Base-by-base conservation (phyloP, 257 asterid genomes). In the Plectranthus barbatus region DNA sequence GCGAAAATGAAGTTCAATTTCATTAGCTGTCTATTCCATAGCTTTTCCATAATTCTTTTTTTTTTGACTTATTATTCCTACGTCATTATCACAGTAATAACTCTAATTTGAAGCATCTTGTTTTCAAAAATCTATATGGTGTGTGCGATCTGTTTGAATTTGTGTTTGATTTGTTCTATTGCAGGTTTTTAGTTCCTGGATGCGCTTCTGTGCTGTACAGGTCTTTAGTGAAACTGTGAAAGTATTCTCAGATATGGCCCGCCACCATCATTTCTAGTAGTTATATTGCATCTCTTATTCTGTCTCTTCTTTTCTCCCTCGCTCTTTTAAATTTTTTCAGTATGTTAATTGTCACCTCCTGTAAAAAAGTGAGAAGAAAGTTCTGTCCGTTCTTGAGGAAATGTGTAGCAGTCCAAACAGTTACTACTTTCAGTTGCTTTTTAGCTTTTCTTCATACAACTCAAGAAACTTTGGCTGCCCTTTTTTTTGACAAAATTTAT, bases 181-280 rank as follows among this genome's bases (percentile, higher is more conserved):
- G 39, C 90, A 91, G 98, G 98, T 86, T 70, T 90, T 90, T 69
- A 75, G 82, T 86, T 90, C 97, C 71, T 90, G 97, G 96, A 90
- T 87, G 97, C 96, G 85, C 76, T 87, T 87, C 70, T 83, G 95
- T 72, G 97, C 95, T 69, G 93, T 86, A 53, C 93, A 96, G 60
- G 80, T 86, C 72, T 88, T 84, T 75, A 78, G 81, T 40, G 96
- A 88, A 74, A 91, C n/a, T n/a, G n/a, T n/a, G 95, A 26, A n/a
- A n/a, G n/a, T 90, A 86, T 91, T 78, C 78, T 91, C 67, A 86
- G 96, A 75, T 91, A 88, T 39, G 92, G 96, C 46, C 85, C 84
- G 62, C 95, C 94, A 11, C 96, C 90, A 36, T 78, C 91, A 13
- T 88, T 80, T 70, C 80, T 81, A 80, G 87, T 81, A 73, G 49